phyloP scores from a whole-genome alignment of 2,329 filamentous ascomycete genomes.

The Nemania abortiva region DNA sequence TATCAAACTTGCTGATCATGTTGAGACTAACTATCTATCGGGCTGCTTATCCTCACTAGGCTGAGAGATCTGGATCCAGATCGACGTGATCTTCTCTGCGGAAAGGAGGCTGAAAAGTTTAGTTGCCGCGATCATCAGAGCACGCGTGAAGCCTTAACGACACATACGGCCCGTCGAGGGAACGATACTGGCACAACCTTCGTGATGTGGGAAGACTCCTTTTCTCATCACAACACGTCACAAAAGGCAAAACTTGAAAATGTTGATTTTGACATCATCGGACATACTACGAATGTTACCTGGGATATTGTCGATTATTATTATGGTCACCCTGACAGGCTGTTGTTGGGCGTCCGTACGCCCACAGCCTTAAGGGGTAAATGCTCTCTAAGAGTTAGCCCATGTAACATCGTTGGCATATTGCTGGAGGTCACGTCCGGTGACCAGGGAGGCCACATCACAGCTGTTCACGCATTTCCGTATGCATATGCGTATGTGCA shows the following conservation, averaged over 20 bases:
- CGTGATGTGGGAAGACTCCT: background rate
- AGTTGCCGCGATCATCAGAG: slow-evolving; percentile 42
- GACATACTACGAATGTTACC: slow-evolving; percentile 20
- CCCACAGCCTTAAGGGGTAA: slow-evolving; percentile 34
- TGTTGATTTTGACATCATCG: slow-evolving; percentile 32
- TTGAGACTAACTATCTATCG: background rate
- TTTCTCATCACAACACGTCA: background rate
- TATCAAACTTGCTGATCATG: background rate
- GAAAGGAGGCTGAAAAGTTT: slow-evolving; percentile 38
- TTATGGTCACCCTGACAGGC: slow-evolving; percentile 11
- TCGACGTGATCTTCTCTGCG: slow-evolving; percentile 36
- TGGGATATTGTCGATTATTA: slow-evolving; percentile 9
- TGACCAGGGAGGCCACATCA: slow-evolving; percentile 31
- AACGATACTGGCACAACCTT: background rate
- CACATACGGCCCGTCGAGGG: slow-evolving; percentile 3
- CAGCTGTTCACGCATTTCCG: slow-evolving; percentile 13
- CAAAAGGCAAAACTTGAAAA: slow-evolving; percentile 24
- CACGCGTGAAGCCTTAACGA: slow-evolving; percentile 2
- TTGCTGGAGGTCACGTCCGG: slow-evolving; percentile 31
- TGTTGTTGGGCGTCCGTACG: slow-evolving; percentile 17
- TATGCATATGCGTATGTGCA: slow-evolving; percentile 3
- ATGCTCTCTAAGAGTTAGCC: slow-evolving; percentile 23
- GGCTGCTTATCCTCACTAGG: slow-evolving; percentile 1
- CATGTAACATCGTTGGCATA: slow-evolving; percentile 32
- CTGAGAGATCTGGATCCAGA: slow-evolving; percentile 28